Percentiles rank a stretch among this genome's conserved stretches.
Conservation (phyloP, 2,329 filamentous ascomycete species). For the Tolypocladium nubicola region DNA sequence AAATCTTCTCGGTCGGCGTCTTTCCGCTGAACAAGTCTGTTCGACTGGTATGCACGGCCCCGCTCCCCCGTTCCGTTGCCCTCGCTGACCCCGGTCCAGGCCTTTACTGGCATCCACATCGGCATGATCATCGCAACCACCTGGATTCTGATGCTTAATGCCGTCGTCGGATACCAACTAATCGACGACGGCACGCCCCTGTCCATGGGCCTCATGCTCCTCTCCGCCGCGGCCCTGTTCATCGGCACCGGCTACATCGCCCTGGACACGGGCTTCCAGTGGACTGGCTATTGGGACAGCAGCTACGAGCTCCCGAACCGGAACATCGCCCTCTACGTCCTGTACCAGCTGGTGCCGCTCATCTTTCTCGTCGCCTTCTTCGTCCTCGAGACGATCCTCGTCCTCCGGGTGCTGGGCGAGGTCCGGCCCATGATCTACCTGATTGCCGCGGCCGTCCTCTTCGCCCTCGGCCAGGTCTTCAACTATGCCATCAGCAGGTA, state of each 20-base stretch:
- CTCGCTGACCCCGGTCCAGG: conserved; percentile 35
- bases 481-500: conserved; percentile 88
- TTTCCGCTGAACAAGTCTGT: conserved; percentile 66
- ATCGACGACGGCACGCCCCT: conserved; percentile 86
- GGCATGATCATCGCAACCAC: conserved; percentile 78
- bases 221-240: conserved; percentile 63
- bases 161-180: conserved; percentile 83
- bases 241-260: conserved; percentile 92
- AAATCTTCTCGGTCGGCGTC: conserved; percentile 90
- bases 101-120: conserved; percentile 82
- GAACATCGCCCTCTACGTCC: conserved; percentile 80
- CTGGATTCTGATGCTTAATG: conserved; percentile 89
- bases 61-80: background rate
- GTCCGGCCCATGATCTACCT: conserved; percentile 89
- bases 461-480: conserved; percentile 90
- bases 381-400: conserved; percentile 71
- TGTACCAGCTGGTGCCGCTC: conserved; percentile 84
- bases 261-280: conserved; percentile 81
- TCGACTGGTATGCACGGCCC: conserved; percentile 53
- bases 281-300: conserved; percentile 67
- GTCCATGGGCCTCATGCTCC: conserved; percentile 64
- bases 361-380: conserved; percentile 85
- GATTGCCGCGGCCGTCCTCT: conserved; percentile 61
- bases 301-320: conserved; percentile 51
- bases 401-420: conserved; percentile 79